Percentiles rank a stretch among this genome's conserved stretches.
phyloP scores from a whole-genome alignment of 1,139 yeast species.

The Geotrichum cucujoidarum region DNA sequence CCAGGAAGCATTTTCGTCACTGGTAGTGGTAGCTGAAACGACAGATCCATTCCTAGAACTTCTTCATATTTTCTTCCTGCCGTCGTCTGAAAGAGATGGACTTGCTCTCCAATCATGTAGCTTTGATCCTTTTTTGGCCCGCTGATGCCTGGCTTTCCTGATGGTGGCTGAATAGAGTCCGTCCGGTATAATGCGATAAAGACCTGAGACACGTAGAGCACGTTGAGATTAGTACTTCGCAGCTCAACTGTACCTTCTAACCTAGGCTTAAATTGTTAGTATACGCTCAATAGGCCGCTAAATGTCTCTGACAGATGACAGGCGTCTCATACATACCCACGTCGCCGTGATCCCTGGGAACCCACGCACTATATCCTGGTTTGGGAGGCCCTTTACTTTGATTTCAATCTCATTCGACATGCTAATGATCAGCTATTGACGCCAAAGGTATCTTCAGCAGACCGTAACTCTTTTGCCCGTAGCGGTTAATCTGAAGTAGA shows the following conservation, averaged over 20 bases:
- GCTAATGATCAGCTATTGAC: too few species aligned
- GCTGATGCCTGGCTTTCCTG: slow-evolving; percentile 33
- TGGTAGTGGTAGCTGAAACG: slow-evolving; percentile 38
- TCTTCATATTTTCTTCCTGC: slow-evolving; percentile 26
- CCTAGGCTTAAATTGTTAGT: slow-evolving; percentile 33
- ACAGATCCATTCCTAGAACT: slow-evolving; percentile 38
- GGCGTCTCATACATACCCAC: slow-evolving; percentile 35
- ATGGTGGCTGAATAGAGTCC: slow-evolving; percentile 36
- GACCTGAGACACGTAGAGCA: slow-evolving; percentile 32
- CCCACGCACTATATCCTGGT: slow-evolving; percentile 41
- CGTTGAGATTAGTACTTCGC: slow-evolving; percentile 30
- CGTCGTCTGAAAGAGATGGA: slow-evolving; percentile 30
- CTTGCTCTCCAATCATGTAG: slow-evolving; percentile 35
- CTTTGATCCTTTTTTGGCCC: slow-evolving; percentile 37
- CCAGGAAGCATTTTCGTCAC: slow-evolving; percentile 37
- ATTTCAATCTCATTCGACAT: slow-evolving; percentile 31
- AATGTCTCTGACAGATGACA: too few species aligned
- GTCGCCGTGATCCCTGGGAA: slow-evolving; percentile 42
- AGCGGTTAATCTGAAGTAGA: not conserved
- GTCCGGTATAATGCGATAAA: slow-evolving; percentile 40
- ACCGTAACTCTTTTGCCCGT: too few species aligned
- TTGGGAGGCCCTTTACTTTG: slow-evolving; percentile 38
- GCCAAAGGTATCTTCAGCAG: too few species aligned
- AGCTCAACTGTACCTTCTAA: slow-evolving; percentile 40
- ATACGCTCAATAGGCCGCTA: not conserved